Evolutionary conservation across 1,139 yeast species (phyloP), one percentile per base, ranked within the genome.

Genomic region (Pichia cactophila): DNA sequence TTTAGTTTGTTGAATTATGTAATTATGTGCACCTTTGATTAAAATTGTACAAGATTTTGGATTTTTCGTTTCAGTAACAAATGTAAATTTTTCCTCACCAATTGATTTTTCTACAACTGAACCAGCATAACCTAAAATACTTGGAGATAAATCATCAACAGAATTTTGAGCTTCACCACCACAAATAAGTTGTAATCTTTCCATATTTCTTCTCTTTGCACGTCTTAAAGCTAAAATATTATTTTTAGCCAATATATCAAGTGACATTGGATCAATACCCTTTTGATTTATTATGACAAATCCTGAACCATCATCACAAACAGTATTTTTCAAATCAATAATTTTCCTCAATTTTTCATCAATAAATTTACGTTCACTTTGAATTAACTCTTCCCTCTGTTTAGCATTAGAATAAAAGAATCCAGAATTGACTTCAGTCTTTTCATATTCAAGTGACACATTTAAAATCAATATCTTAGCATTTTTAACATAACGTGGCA

Each of bases 121-220:
- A 14, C 97, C 98, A 8, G 97, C 88, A 69, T 71, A 85, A 17
- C 99, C 99, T 54, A 94, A 75, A n/a, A 87, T 73, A 4, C 75
- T 78, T 6, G 95, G 90, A n/a, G 82, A 64, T 62, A 94, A 75
- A 65, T 92, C 97, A 63, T 94, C 99, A 42, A 90, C 97, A 16
- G 96, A 85, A 70, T 94, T 94, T 70, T 90, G 97, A 11, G 98
- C 98, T 65, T 86, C 94, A 59, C 98, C 99, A 29, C 97, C 98
- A 59, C 96, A 87, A 45, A 90, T 89, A 54, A 94, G 77, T 70
- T 94, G 99, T 63, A 94, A 77, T 66, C 99, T 82, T 71, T 94
- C 99, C 98, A 94, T 92, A 69, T 94, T 94, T 73, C 99, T 84
- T 74, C 99, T 81, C 75, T 94, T 94, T 44, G 99, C 99, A 66